Conservation (phyloP, 345 rosid genomes). For the Boechera stricta region DNA sequence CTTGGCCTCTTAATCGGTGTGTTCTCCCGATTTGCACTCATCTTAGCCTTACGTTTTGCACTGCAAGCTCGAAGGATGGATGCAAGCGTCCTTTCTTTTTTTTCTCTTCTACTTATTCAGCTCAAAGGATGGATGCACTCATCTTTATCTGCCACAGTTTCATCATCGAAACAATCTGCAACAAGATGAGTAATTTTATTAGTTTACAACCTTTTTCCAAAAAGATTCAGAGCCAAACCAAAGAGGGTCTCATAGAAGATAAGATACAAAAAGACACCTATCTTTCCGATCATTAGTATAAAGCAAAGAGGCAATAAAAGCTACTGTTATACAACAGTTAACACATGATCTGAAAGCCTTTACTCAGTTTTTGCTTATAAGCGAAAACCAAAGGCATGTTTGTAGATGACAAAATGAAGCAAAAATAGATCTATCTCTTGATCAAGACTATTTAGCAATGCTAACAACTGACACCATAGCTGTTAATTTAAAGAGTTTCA, state of each 20-base stretch:
- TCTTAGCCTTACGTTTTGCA: too few species aligned
- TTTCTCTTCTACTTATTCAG: too few species aligned
- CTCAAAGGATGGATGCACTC: too few species aligned
- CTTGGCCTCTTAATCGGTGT: too few species aligned
- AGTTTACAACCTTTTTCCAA: conserved; percentile 4
- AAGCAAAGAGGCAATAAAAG: not conserved
- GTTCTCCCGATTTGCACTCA: too few species aligned
- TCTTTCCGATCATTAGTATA: not conserved
- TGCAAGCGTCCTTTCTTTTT: too few species aligned
- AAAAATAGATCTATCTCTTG: not conserved
- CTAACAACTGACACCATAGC: not conserved
- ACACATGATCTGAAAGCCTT: conserved; percentile 2
- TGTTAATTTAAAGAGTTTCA: not conserved
- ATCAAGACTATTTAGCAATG: not conserved
- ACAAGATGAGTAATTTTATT: not conserved
- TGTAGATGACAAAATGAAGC: not conserved
- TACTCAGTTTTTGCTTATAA: not conserved
- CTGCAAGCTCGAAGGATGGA: too few species aligned
- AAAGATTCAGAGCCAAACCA: conserved; percentile 8
- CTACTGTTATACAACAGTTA: not conserved
- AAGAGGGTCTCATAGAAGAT: not conserved
- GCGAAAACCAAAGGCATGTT: not conserved
- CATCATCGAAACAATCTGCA: conserved; percentile 35
- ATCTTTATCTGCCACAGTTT: conserved; percentile 21
- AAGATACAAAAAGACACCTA: not conserved